These are phyloP conservation scores for Erigeron philadelphicus DNA, from an alignment of 140 eudicot genomes.

Conservation along the genomic window DNA sequence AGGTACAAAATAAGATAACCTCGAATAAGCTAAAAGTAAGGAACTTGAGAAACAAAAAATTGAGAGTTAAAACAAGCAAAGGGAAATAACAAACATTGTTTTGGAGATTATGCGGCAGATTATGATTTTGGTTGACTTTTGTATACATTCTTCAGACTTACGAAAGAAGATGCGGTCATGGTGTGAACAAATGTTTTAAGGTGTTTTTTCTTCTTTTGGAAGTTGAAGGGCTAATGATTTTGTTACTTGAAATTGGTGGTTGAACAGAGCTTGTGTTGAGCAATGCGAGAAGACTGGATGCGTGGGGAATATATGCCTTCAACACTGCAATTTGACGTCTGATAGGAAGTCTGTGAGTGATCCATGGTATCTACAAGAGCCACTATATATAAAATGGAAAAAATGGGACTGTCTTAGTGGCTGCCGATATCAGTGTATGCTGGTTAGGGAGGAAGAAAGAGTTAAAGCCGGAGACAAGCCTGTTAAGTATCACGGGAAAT, in stretches of 20 bases:
- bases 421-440: constrained; percentile 87
- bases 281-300: constrained; percentile 93
- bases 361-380: constrained; percentile 95
- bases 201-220: constrained; percentile 5
- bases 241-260: constrained; percentile 20
- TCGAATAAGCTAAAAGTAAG: not conserved
- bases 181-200: constrained; percentile 17
- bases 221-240: constrained; percentile 17
- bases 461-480: constrained; percentile 60
- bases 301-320: constrained; percentile 68
- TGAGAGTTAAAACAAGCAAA: not conserved
- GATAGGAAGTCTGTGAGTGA: constrained; percentile 64
- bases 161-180: not conserved
- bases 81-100: not conserved
- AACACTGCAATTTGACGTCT: constrained; percentile 76
- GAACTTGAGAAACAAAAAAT: not conserved
- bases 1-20: not conserved
- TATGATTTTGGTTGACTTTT: constrained; percentile 13
- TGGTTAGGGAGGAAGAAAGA: constrained; percentile 81
- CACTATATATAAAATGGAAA: constrained; percentile 84
- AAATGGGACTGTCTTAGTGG: constrained; percentile 93
- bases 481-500: constrained; percentile 87
- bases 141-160: constrained; percentile 24
- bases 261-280: constrained; percentile 68
- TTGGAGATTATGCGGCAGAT: not conserved